Evolutionary conservation across 208 protist species (phyloP), one percentile per base, ranked within the genome.

Genomic region (Leishmania amazonensis): DNA sequence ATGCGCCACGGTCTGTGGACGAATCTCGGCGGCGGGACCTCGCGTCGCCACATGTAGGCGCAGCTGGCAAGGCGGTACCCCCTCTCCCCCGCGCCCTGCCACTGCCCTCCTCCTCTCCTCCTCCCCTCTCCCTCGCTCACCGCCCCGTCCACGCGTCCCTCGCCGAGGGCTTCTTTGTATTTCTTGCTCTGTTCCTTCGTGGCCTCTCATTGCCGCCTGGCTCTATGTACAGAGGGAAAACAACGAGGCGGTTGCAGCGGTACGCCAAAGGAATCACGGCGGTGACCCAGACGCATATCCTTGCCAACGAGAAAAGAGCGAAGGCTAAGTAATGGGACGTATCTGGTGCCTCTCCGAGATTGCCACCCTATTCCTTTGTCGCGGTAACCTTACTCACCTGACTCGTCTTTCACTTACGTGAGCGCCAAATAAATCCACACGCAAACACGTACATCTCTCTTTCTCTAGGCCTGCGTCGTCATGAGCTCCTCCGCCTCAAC

Each of bases 401-500:
- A 68, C 28, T 68, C 62, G 31, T 31, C 5, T 68, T 35, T 68
- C 15, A 31, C 62, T 21, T 19, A 42, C 31, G 51, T 49, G 45
- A 49, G 8, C 31, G 28, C 58, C 58, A 8, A 64, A 31, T 13
- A 40, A 40, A 7, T 15, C 31, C 1, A 42, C 24, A 13, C 38
- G 58, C 68, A 35, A 15, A 9, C 49, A 11, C 49, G 31, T 24
- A 71, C 75, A 35, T 51, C 57, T 74, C 54, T 78, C 68, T 54
- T 31, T 77, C 42, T 74, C 57, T 65, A 67, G 45, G 62, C n/a
- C 31, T 47, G 31, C 24, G 35, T 51, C 17, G 75, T 4, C 15
- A 85, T 88, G 81, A 85, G 77, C 51, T n/a, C 78, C n/a, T 81
- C 76, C 31, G n/a, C 81, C 28, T 62, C 70, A 49, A 78, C 75